A percentile compares a stretch with the other conserved stretches of the same genome.
Evolutionary conservation across 2,329 filamentous ascomycete species (phyloP).

Genomic region (Fusarium penzigii): DNA sequence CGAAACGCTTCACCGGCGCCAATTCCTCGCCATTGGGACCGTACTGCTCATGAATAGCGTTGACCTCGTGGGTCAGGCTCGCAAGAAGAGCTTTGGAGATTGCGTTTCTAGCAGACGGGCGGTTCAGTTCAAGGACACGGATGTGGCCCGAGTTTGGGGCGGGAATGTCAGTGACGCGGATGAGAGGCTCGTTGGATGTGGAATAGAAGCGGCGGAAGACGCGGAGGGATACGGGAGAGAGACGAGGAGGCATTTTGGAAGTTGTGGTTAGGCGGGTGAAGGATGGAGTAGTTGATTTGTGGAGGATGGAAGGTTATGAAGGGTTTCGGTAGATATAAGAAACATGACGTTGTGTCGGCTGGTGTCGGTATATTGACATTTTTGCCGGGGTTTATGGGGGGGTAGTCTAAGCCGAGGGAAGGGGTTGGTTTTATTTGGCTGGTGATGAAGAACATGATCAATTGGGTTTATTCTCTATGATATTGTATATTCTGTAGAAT

Average conservation of each 20-base stretch:
- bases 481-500: too few relatives aligned
- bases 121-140: conserved; percentile 83
- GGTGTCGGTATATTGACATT: conserved; percentile 12
- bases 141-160: conserved; percentile 82
- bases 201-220: conserved; percentile 40
- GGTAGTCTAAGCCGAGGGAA: neutral
- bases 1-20: conserved; percentile 41
- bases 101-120: conserved; percentile 83
- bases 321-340: neutral
- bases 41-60: conserved; percentile 68
- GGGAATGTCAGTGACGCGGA: conserved; percentile 74
- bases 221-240: conserved; percentile 23
- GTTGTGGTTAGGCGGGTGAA: neutral
- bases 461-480: too few relatives aligned
- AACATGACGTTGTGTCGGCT: conserved; percentile 21
- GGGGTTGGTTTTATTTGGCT: too few relatives aligned
- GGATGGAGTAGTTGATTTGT: neutral
- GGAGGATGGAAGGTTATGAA: neutral
- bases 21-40: conserved; percentile 55
- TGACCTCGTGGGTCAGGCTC: conserved; percentile 70
- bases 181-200: conserved; percentile 50
- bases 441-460: neutral
- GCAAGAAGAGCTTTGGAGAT: conserved; percentile 78
- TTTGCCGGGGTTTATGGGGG: neutral
- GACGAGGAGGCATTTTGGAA: conserved; percentile 34